phyloP scores from a whole-genome alignment of 768 basidiomycete species.

The Lentinula detonsa region DNA sequence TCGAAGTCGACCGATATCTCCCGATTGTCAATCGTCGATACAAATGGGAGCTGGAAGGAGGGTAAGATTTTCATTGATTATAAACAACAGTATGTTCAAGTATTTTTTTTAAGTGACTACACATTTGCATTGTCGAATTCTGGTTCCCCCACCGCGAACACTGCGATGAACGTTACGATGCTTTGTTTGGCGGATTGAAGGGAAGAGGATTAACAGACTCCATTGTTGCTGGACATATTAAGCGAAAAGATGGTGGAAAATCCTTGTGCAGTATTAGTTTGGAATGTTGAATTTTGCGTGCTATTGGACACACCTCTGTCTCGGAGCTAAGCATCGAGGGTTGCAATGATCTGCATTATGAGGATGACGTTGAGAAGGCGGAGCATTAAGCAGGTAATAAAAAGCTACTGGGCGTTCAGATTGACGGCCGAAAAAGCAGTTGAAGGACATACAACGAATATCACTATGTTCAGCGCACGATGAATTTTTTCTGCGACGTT shows the following conservation, averaged over 20 bases:
- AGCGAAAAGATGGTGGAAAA: too few relatives aligned
- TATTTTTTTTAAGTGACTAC: constrained; percentile 6
- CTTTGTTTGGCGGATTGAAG: constrained; percentile 10
- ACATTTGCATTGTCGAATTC: constrained; percentile 18
- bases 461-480: background rate
- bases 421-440: background rate
- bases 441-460: background rate
- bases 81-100: background rate
- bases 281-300: background rate
- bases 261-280: background rate
- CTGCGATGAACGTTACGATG: constrained; percentile 16
- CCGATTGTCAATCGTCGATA: constrained; percentile 15
- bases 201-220: background rate
- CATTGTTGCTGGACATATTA: too few relatives aligned
- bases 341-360: background rate
- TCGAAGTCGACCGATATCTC: constrained; percentile 19
- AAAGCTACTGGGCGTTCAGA: background rate
- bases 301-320: background rate
- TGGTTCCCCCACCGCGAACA: constrained; percentile 13
- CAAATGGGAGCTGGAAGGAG: constrained; percentile 18
- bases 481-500: background rate
- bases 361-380: background rate
- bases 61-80: background rate
- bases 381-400: background rate
- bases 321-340: background rate